Conservation (phyloP, 106 monocot genomes). For the Alisma plantagoaquatica region DNA sequence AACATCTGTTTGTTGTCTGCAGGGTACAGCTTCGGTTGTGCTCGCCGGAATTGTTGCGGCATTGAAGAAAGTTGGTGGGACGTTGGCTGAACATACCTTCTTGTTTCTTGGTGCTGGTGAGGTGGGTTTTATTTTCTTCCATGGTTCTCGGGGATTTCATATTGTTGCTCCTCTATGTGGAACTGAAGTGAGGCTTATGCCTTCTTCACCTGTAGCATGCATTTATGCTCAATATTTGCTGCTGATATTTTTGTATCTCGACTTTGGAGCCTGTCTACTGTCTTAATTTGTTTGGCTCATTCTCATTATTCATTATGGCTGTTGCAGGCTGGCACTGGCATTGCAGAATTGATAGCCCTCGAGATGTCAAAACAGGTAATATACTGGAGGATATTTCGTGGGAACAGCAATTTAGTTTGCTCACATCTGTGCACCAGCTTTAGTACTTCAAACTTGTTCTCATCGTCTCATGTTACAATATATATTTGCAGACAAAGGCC, state of each 20-base stretch:
- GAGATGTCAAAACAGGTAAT: constrained; percentile 62
- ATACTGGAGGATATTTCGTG: no score
- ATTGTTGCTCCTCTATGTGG: no score
- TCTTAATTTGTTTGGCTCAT: neutral
- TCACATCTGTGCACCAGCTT: no score
- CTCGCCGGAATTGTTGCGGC: constrained; percentile 79
- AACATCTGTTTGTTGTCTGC: constrained; percentile 1
- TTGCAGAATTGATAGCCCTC: constrained; percentile 81
- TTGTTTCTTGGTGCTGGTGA: constrained; percentile 98
- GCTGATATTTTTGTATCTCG: no score
- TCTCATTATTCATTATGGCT: neutral
- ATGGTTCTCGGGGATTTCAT: no score
- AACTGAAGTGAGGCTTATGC: no score
- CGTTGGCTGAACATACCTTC: constrained; percentile 76
- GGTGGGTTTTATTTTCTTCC: constrained; percentile 30
- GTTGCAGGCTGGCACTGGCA: constrained; percentile 44
- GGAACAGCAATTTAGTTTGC: no score
- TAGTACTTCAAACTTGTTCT: no score
- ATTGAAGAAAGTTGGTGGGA: constrained; percentile 77
- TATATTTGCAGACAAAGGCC: constrained; percentile 49
- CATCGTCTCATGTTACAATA: no score
- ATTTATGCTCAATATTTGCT: no score
- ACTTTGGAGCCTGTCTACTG: no score
- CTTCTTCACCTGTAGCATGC: no score
- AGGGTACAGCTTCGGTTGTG: constrained; percentile 98